Percentiles rank a stretch among this genome's conserved stretches.
Evolutionary conservation across 106 monocot species (phyloP).

Genomic region (Platanthera guangdongensis): DNA sequence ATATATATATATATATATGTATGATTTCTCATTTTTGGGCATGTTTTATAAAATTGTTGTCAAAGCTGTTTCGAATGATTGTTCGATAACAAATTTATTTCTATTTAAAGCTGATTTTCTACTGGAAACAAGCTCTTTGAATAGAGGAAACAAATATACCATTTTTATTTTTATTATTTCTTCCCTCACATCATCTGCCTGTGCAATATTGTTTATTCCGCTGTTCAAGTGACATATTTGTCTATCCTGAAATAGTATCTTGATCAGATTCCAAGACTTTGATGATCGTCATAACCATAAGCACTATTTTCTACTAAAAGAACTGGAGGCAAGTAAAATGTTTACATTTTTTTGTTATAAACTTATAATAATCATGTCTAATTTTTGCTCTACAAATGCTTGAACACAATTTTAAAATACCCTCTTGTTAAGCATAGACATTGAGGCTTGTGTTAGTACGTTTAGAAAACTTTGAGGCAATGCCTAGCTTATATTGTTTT

Average conservation of each 20-base stretch:
- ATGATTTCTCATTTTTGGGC: background rate
- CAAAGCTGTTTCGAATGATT: background rate
- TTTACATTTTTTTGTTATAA: background rate
- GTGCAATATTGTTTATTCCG: background rate
- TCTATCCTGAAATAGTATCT: background rate
- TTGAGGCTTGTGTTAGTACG: background rate
- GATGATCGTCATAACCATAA: slow-evolving; percentile 23
- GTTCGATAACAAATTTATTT: background rate
- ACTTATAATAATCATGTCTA: background rate
- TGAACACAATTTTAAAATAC: background rate
- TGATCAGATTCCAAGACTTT: slow-evolving; percentile 54
- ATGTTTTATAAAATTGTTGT: background rate
- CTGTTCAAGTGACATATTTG: background rate
- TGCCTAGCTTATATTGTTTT: background rate
- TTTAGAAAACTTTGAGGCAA: background rate
- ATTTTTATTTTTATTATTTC: background rate
- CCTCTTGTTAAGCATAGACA: background rate
- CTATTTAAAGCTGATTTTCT: background rate
- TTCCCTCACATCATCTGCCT: background rate
- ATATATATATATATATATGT: too few species aligned
- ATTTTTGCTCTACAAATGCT: background rate
- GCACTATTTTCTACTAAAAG: slow-evolving; percentile 31
- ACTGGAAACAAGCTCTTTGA: background rate
- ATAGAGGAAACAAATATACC: background rate
- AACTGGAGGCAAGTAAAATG: slow-evolving; percentile 40